A percentile compares a stretch with the other conserved stretches of the same genome.
These are phyloP conservation scores for Neurospora sp. DNA, from an alignment of 495 filamentous ascomycete genomes.

Conservation along the genomic window DNA sequence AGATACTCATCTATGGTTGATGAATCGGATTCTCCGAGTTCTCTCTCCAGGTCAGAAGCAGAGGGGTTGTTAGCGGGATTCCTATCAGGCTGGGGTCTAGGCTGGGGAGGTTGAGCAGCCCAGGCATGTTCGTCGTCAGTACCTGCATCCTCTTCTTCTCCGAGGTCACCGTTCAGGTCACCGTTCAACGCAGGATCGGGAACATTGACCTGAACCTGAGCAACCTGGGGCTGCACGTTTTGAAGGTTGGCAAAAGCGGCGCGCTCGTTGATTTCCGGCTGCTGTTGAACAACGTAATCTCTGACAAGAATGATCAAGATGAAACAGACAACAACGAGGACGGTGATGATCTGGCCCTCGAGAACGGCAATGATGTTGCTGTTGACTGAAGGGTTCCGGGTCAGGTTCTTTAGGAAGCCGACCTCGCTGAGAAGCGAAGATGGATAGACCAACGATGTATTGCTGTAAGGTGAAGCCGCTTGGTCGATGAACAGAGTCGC, in stretches of 20 bases:
- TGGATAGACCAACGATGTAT: neutral
- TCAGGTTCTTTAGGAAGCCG: constrained; percentile 60
- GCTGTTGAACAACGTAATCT: constrained; percentile 97
- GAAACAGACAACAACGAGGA: constrained; percentile 81
- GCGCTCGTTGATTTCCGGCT: constrained; percentile 63
- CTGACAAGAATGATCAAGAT: constrained; percentile 92
- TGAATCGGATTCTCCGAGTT: neutral
- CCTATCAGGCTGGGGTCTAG: neutral
- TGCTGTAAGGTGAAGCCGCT: neutral
- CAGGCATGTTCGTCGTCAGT: constrained; percentile 9
- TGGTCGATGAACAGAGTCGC: constrained; percentile 1
- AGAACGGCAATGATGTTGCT: constrained; percentile 70
- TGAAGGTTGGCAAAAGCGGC: constrained; percentile 42
- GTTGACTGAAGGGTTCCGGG: constrained; percentile 64
- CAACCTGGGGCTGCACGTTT: constrained; percentile 38
- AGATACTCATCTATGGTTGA: constrained; percentile 35
- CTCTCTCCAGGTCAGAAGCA: neutral
- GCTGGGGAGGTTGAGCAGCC: neutral
- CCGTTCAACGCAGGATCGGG: neutral
- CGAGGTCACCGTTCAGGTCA: neutral
- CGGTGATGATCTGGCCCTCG: constrained; percentile 87
- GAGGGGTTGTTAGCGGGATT: neutral
- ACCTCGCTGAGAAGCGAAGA: constrained; percentile 61
- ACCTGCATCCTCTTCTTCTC: constrained; percentile 7
- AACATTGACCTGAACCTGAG: constrained; percentile 8